Conservation (phyloP, 805 yeast genomes). For the Candida endomychidarum region DNA sequence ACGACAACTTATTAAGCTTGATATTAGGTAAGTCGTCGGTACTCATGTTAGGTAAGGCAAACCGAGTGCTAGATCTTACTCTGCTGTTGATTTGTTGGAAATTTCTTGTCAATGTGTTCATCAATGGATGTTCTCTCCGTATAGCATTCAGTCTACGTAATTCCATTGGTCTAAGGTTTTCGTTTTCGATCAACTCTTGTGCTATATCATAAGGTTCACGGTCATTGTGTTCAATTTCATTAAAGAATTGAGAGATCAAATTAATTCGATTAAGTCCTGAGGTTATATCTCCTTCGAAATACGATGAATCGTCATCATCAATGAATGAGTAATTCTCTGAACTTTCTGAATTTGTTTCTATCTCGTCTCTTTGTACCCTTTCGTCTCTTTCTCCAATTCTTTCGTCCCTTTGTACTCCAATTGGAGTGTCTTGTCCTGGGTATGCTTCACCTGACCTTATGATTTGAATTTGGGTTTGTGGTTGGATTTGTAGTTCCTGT, state of each 20-base stretch:
- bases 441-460: too few relatives aligned
- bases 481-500: too few relatives aligned
- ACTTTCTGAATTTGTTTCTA: too few relatives aligned
- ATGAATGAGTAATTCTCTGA: too few relatives aligned
- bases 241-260: constrained; percentile 8
- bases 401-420: too few relatives aligned
- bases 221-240: constrained; percentile 5
- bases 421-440: too few relatives aligned
- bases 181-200: not conserved
- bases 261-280: constrained; percentile 9
- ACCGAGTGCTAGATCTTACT: constrained; percentile 5
- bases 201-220: not conserved
- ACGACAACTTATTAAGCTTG: not conserved
- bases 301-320: constrained; percentile 13
- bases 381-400: too few relatives aligned
- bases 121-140: constrained; percentile 4
- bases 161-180: constrained; percentile 1
- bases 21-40: not conserved
- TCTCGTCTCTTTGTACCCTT: too few relatives aligned
- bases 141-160: constrained; percentile 11
- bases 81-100: not conserved
- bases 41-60: not conserved
- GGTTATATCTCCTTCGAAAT: constrained; percentile 6
- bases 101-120: not conserved
- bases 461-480: too few relatives aligned